A percentile compares a stretch with the other conserved stretches of the same genome.
Conservation (phyloP, 2,329 filamentous ascomycete genomes). For the Ophiostoma ulmi region DNA sequence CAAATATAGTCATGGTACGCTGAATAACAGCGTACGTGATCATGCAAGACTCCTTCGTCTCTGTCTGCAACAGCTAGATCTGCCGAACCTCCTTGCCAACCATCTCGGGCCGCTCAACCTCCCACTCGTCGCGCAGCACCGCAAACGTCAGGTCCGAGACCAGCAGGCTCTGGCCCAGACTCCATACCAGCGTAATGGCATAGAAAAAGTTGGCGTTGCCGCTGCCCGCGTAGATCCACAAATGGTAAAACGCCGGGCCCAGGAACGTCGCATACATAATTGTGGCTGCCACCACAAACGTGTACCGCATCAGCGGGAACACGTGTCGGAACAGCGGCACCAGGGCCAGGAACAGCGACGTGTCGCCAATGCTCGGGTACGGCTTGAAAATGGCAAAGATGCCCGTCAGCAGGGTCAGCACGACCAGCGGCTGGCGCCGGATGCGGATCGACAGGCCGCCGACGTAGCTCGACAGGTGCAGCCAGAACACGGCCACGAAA, state of each 20-base stretch:
- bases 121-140: slow-evolving; percentile 86
- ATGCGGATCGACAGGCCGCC: slow-evolving; percentile 78
- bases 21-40: not conserved
- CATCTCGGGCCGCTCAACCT: slow-evolving; percentile 85
- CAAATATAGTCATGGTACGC: slow-evolving; percentile 2
- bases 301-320: slow-evolving; percentile 89
- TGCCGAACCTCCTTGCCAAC: slow-evolving; percentile 81
- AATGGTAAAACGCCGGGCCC: slow-evolving; percentile 89
- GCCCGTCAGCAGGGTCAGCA: slow-evolving; percentile 76
- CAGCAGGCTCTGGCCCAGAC: slow-evolving; percentile 77
- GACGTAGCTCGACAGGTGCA: slow-evolving; percentile 87
- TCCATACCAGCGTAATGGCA: slow-evolving; percentile 98
- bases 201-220: slow-evolving; percentile 99
- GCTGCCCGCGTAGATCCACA: slow-evolving; percentile 97
- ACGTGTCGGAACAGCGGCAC: slow-evolving; percentile 85
- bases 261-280: slow-evolving; percentile 84
- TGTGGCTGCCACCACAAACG: slow-evolving; percentile 76
- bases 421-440: slow-evolving; percentile 78
- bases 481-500: slow-evolving; percentile 96
- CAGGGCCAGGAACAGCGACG: slow-evolving; percentile 76
- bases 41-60: not conserved
- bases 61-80: slow-evolving; percentile 47
- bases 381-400: slow-evolving; percentile 95
- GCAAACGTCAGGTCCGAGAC: slow-evolving; percentile 86
- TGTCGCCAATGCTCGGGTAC: slow-evolving; percentile 89